phyloP scores from a whole-genome alignment of 1,284 basidiomycete species.

The Puccinia hordei region DNA sequence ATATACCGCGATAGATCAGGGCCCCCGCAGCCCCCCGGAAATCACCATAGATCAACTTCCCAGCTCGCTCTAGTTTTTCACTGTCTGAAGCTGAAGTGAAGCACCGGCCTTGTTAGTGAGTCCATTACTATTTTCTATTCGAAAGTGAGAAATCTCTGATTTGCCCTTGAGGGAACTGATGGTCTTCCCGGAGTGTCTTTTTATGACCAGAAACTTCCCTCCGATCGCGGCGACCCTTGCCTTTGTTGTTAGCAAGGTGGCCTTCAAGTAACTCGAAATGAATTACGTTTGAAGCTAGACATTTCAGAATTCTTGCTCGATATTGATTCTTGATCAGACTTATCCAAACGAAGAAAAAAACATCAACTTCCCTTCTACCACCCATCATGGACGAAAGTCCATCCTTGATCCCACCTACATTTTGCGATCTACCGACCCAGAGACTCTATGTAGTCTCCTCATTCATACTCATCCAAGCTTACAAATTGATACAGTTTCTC shows the following conservation, averaged over 20 bases:
- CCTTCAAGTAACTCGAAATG: background rate
- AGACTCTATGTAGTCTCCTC: slow-evolving; percentile 53
- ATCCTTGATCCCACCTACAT: slow-evolving; percentile 51
- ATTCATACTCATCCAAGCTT: slow-evolving; percentile 52
- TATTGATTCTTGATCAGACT: background rate
- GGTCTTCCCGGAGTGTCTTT: background rate
- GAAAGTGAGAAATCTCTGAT: background rate
- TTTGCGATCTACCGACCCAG: slow-evolving; percentile 53
- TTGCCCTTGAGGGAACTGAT: background rate
- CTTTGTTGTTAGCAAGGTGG: background rate
- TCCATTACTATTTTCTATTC: background rate
- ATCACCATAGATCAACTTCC: too few relatives aligned
- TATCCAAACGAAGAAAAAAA: background rate
- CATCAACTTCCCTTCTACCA: background rate
- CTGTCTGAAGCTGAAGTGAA: background rate
- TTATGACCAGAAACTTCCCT: background rate
- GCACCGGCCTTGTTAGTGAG: background rate
- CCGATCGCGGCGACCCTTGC: background rate
- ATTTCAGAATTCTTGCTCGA: background rate
- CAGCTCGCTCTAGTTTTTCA: too few relatives aligned
- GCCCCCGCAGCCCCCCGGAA: too few relatives aligned
- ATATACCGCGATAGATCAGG: too few relatives aligned
- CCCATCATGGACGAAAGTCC: background rate
- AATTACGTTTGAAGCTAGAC: background rate
- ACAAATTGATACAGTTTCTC: slow-evolving; percentile 54